A percentile compares a stretch with the other conserved stretches of the same genome.
These are phyloP conservation scores for Vanderwaltozyma yarrowii DNA, from an alignment of 805 yeast species.

Conservation along the genomic window DNA sequence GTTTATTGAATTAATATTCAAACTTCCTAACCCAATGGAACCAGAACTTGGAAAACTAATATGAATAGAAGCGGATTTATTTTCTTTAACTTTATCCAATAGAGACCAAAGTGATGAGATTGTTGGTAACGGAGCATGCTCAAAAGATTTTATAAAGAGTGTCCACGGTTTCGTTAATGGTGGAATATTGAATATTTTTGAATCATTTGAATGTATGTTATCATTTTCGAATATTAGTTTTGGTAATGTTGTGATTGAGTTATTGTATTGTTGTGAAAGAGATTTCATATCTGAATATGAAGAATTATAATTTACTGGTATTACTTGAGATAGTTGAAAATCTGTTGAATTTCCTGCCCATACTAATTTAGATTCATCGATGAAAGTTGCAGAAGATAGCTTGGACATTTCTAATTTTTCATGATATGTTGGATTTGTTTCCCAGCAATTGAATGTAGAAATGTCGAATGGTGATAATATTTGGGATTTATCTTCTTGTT, in stretches of 20 bases:
- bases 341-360: conserved; percentile 85
- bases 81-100: conserved; percentile 2
- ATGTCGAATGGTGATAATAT: conserved; percentile 31
- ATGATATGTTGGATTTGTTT: conserved; percentile 52
- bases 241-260: conserved; percentile 35
- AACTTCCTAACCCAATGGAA: conserved; percentile 65
- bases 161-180: conserved; percentile 38
- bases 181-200: conserved; percentile 39
- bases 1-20: conserved; percentile 52
- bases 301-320: not conserved
- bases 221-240: conserved; percentile 15
- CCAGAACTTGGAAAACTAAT: conserved; percentile 82
- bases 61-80: conserved; percentile 5
- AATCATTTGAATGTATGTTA: conserved; percentile 15
- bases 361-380: conserved; percentile 35
- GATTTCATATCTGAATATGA: not conserved
- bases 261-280: not conserved
- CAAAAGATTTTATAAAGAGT: conserved; percentile 48
- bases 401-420: conserved; percentile 76
- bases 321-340: conserved; percentile 33
- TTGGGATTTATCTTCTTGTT: conserved; percentile 9
- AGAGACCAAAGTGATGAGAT: conserved; percentile 23
- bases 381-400: conserved; percentile 70
- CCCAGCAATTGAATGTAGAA: conserved; percentile 48
- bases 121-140: conserved; percentile 46